Evolutionary conservation across 257 asterid genomes (phyloP).

Genomic region (Mentha longifolia): DNA sequence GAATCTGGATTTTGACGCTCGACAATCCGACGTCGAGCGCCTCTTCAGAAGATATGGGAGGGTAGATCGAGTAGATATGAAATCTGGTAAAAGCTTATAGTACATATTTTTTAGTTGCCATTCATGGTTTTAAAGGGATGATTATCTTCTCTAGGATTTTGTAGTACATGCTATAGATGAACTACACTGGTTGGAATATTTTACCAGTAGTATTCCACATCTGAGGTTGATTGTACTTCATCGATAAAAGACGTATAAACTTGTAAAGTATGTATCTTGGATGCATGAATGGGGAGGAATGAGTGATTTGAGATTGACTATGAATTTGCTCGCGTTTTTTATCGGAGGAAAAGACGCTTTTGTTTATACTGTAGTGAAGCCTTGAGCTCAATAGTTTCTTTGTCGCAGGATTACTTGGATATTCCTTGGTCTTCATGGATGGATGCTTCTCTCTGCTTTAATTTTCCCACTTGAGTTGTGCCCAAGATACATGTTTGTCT

Average conservation of each 20-base stretch:
- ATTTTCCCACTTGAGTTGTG: slow-evolving; percentile 72
- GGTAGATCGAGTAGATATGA: slow-evolving; percentile 92
- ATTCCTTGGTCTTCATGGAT: slow-evolving; percentile 84
- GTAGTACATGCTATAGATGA: not conserved
- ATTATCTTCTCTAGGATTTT: not conserved
- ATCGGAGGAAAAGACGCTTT: slow-evolving; percentile 37
- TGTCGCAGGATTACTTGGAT: slow-evolving; percentile 97
- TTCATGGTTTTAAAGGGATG: slow-evolving; percentile 3
- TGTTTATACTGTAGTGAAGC: slow-evolving; percentile 45
- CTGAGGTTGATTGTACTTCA: not conserved
- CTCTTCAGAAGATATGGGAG: slow-evolving; percentile 87
- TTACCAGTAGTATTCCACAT: not conserved
- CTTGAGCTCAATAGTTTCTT: slow-evolving; percentile 88
- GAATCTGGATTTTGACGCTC: slow-evolving; percentile 82
- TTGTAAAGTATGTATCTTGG: not conserved
- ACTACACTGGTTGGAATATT: not conserved
- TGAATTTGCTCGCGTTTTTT: slow-evolving; percentile 29
- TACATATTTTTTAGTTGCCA: slow-evolving; percentile 2
- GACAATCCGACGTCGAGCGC: slow-evolving; percentile 80
- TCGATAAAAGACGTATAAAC: not conserved
- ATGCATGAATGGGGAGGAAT: slow-evolving; percentile 17
- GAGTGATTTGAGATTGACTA: slow-evolving; percentile 11
- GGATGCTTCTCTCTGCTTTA: slow-evolving; percentile 88
- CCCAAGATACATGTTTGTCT: slow-evolving; percentile 80
- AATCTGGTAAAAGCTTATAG: slow-evolving; percentile 60